phyloP scores from a whole-genome alignment of 306 rosid genomes.

The Prunus armeniaca region DNA sequence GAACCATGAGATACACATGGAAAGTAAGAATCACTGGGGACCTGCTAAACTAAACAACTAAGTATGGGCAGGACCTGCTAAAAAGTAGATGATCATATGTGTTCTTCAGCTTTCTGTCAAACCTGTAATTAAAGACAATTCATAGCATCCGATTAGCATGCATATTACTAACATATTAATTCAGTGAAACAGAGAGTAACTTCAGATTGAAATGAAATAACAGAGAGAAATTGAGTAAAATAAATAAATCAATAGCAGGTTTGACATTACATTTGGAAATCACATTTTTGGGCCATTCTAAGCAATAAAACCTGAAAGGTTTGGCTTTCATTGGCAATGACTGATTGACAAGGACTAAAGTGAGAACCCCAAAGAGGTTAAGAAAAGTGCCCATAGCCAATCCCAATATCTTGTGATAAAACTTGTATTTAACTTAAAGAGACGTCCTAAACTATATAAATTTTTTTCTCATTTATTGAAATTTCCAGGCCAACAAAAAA shows the following conservation, averaged over 20 bases:
- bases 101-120: constrained; percentile 94
- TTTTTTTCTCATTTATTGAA: constrained; percentile 7
- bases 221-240: not conserved
- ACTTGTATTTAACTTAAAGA: constrained; percentile 2
- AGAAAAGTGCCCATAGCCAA: not conserved
- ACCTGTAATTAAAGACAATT: constrained; percentile 53
- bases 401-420: not conserved
- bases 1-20: not conserved
- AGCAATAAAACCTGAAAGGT: not conserved
- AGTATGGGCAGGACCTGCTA: constrained; percentile 72
- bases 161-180: not conserved
- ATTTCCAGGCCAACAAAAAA: constrained; percentile 8
- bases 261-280: not conserved
- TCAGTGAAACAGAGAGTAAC: not conserved
- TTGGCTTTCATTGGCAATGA: not conserved
- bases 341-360: not conserved
- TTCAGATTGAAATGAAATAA: not conserved
- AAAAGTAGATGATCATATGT: constrained; percentile 92
- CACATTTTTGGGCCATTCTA: not conserved
- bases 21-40: not conserved
- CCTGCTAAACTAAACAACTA: not conserved
- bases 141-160: not conserved
- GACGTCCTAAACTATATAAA: not conserved
- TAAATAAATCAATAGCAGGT: not conserved
- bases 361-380: not conserved